Evolutionary conservation across 179 eudicot genomes (phyloP).

Genomic region (Silene coronaria): DNA sequence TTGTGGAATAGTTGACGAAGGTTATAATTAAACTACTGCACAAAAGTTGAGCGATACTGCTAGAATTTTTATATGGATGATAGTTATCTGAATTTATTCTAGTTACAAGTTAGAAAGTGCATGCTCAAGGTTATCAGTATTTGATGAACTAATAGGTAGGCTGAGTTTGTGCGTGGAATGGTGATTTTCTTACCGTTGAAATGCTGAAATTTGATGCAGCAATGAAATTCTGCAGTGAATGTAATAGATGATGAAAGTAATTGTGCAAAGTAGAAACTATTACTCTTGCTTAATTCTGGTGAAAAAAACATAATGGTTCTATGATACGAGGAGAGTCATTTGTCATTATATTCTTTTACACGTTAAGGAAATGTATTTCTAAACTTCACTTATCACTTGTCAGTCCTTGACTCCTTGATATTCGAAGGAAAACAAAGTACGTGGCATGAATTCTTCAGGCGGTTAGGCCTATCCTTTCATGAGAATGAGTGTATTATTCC

Average conservation of each 20-base stretch:
- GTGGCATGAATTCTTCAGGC: not conserved
- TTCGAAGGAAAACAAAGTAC: not conserved
- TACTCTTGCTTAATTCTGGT: not conserved
- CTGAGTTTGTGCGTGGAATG: not conserved
- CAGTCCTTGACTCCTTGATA: not conserved
- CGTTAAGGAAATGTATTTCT: not conserved
- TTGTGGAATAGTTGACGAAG: not conserved
- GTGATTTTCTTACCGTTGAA: not conserved
- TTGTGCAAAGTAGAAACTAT: not conserved
- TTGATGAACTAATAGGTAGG: not conserved
- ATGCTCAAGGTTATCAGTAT: not conserved
- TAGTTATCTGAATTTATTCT: not conserved
- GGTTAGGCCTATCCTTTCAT: not conserved
- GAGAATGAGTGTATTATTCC: not conserved
- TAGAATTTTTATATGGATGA: not conserved
- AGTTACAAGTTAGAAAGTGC: not conserved
- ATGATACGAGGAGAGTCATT: not conserved
- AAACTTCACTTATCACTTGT: not conserved
- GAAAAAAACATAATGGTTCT: not conserved
- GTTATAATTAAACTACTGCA: not conserved
- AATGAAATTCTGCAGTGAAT: not conserved
- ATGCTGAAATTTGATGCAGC: not conserved
- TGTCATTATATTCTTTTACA: not conserved
- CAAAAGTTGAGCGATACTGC: not conserved
- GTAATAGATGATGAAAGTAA: not conserved